These are phyloP conservation scores for Lyophyllum shimeji DNA, from an alignment of 768 basidiomycete genomes.

Conservation along the genomic window DNA sequence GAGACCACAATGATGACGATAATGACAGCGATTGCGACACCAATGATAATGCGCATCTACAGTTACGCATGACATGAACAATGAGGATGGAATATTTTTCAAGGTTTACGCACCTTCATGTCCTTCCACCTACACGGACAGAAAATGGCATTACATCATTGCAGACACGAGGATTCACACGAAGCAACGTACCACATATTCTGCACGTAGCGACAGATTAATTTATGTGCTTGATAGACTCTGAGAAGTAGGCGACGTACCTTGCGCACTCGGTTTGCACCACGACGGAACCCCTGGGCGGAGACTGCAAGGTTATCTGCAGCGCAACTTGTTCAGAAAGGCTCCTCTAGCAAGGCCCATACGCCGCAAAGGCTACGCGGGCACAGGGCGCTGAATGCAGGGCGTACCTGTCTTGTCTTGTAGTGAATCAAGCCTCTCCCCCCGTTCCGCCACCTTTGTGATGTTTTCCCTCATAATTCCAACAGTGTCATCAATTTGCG, in stretches of 20 bases:
- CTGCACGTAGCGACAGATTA: slow-evolving; percentile 34
- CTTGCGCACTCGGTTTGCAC: slow-evolving; percentile 97
- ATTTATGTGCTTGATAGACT: not conserved
- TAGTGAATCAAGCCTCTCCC: slow-evolving; percentile 88
- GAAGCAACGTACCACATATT: slow-evolving; percentile 81
- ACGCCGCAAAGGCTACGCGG: not conserved
- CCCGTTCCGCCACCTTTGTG: slow-evolving; percentile 91
- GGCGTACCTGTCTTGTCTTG: slow-evolving; percentile 97
- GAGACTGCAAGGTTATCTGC: slow-evolving; percentile 95
- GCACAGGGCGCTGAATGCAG: not conserved
- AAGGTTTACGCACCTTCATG: slow-evolving; percentile 69
- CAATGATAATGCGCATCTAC: slow-evolving; percentile 97
- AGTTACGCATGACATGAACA: slow-evolving; percentile 6
- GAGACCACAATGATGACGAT: slow-evolving; percentile 95
- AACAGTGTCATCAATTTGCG: slow-evolving; percentile 97
- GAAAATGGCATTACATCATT: slow-evolving; percentile 13
- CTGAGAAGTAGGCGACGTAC: slow-evolving; percentile 41
- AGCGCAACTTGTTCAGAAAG: slow-evolving; percentile 5
- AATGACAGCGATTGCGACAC: slow-evolving; percentile 84
- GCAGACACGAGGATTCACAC: slow-evolving; percentile 3
- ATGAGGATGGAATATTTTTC: slow-evolving; percentile 3
- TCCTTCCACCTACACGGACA: slow-evolving; percentile 84
- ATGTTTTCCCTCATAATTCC: slow-evolving; percentile 99
- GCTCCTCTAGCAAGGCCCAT: not conserved
- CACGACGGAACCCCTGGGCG: slow-evolving; percentile 97